Base-by-base conservation (phyloP, 441 rosid genomes). In the Gossypium davidsonii region DNA sequence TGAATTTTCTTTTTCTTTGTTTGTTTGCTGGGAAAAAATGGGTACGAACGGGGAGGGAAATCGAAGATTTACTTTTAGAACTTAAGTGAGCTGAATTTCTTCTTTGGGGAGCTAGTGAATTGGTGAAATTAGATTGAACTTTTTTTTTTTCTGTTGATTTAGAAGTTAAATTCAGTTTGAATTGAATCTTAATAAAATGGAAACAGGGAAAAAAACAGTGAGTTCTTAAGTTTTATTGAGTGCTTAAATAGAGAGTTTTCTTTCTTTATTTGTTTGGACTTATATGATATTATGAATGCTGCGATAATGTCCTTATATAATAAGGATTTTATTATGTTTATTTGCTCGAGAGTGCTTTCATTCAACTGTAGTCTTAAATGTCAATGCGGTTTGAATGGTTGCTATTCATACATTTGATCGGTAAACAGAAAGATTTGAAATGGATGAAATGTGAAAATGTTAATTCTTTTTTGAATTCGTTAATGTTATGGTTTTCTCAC, bases 1-100 rank as follows among this genome's bases (percentile, higher is more conserved):
- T 94, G 79, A 77, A 91, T 78, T 39, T 71, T 53, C 63, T 15
- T 31, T 70, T 53, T 49, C 34, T n/a, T 44, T 58, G 42, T 58
- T 46, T 68, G 61, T 42, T 55, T 67, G 55, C 28, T 4, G 48
- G 67, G 56, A 51, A 56, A 70, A 53, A 25, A 53, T 66, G 56
- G 25, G 31, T 1, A 65, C 11, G 26, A 42, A 42, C 21, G 55
- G 4, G 34, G 21, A 11, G 18, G 11, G 23, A 64, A 64, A 4
- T 21, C 11, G 70, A 12, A 11, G 17, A 0, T 46, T 48, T 46
- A 44, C 3, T 12, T 42, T 25, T 48, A 14, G 23, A 48, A 48
- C 53, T 65, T 21, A 10, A 20, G 34, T 44, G 28, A 60, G 65
- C 21, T 28, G 31, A 70, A 6, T 20, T 37, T 18, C 4, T 17